phyloP scores from a whole-genome alignment of 345 rosid genomes.

The Crucihimalaya himalaica region DNA sequence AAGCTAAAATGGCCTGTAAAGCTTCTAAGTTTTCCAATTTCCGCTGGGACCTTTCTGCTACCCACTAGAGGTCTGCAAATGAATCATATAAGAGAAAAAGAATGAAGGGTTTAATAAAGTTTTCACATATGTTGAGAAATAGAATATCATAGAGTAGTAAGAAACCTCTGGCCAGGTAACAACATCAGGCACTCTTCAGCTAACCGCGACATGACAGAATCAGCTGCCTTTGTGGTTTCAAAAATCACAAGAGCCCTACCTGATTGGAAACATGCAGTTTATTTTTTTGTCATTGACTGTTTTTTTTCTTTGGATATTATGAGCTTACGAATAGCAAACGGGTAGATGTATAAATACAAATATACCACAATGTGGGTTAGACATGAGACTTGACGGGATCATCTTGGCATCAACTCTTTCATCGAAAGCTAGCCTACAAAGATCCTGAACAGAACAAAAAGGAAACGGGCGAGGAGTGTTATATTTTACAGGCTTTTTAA shows the following conservation, averaged over 20 bases:
- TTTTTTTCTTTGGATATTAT: background rate
- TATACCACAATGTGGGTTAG: constrained; percentile 52
- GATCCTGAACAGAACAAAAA: constrained; percentile 43
- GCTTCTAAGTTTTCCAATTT: background rate
- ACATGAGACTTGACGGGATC: constrained; percentile 42
- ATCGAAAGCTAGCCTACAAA: constrained; percentile 51
- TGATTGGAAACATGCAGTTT: constrained; percentile 30
- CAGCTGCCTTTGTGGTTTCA: constrained; percentile 52
- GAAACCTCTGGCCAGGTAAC: constrained; percentile 40
- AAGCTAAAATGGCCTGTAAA: constrained; percentile 26
- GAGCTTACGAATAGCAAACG: background rate
- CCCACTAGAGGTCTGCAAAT: constrained; percentile 22
- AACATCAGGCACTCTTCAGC: constrained; percentile 46
- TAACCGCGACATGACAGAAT: constrained; percentile 41
- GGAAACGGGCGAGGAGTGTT: constrained; percentile 12
- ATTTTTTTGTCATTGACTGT: background rate
- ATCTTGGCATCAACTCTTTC: constrained; percentile 55
- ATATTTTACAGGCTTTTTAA: constrained; percentile 1
- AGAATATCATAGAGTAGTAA: constrained; percentile 11
- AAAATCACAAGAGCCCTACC: constrained; percentile 65
- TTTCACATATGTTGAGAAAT: constrained; percentile 2
- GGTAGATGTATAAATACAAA: constrained; percentile 13
- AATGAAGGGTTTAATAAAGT: background rate
- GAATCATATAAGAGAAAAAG: background rate
- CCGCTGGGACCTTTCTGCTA: constrained; percentile 20